A percentile compares a stretch with the other conserved stretches of the same genome.
Conservation (phyloP, 2,329 filamentous ascomycete species). For the Chaetomium sp. region DNA sequence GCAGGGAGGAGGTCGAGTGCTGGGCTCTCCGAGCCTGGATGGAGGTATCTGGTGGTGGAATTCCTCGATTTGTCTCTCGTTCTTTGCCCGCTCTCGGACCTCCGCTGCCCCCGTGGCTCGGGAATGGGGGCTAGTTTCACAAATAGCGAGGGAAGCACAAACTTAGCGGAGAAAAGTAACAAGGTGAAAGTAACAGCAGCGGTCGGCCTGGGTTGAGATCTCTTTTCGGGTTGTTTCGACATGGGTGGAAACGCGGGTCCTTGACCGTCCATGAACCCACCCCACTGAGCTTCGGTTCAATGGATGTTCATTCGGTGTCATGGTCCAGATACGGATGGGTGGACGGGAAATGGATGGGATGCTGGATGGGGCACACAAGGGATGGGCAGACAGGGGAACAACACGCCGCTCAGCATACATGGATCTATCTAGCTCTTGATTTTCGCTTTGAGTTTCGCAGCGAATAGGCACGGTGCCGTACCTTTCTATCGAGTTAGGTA, state of each 20-base stretch:
- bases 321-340: background rate
- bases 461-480: background rate
- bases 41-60: background rate
- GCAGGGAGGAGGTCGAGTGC: background rate
- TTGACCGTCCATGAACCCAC: background rate
- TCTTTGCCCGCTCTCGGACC: background rate
- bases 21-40: background rate
- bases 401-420: constrained; percentile 1
- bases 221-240: background rate
- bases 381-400: background rate
- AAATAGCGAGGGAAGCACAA: background rate
- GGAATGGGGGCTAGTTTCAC: background rate
- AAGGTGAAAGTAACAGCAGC: background rate
- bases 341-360: background rate
- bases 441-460: background rate
- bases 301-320: background rate
- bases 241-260: background rate
- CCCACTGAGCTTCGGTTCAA: background rate
- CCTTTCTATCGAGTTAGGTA: background rate
- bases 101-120: background rate
- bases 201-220: background rate
- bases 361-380: background rate
- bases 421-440: background rate
- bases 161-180: background rate
- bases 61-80: background rate